These are phyloP conservation scores for Luzula sylvatica DNA, from an alignment of 176 grass and related monocot species.

Conservation along the genomic window DNA sequence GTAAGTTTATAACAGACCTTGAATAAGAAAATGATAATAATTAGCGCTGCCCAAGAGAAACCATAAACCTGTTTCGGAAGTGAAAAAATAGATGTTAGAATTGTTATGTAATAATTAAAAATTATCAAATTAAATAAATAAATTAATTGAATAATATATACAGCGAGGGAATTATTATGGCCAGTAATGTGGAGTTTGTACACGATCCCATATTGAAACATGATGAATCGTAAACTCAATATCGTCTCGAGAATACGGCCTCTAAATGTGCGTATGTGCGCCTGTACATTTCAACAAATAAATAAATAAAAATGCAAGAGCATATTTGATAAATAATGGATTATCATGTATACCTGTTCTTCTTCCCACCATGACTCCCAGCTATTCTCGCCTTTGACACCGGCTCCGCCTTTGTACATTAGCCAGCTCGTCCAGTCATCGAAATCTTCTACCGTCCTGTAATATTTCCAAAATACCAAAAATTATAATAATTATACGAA, in stretches of 20 bases:
- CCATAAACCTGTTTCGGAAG: slow-evolving; percentile 72
- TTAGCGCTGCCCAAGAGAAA: slow-evolving; percentile 81
- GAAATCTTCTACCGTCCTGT: slow-evolving; percentile 88
- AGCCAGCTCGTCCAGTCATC: slow-evolving; percentile 95
- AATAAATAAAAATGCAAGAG: slow-evolving; percentile 4
- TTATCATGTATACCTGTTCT: slow-evolving; percentile 65
- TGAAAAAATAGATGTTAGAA: slow-evolving; percentile 26
- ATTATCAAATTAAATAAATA: neutral
- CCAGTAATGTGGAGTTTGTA: slow-evolving; percentile 69
- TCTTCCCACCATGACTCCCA: slow-evolving; percentile 99
- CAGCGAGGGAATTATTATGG: slow-evolving; percentile 64
- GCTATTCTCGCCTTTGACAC: slow-evolving; percentile 82
- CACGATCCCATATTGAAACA: slow-evolving; percentile 94
- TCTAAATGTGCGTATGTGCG: slow-evolving; percentile 66
- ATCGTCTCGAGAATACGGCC: slow-evolving; percentile 87
- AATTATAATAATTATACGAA: neutral
- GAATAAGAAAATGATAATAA: slow-evolving; percentile 65
- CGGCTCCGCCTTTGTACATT: slow-evolving; percentile 94
- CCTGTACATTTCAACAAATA: slow-evolving; percentile 28
- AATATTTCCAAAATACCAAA: slow-evolving; percentile 2
- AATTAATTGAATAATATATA: slow-evolving; percentile 20
- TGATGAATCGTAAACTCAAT: slow-evolving; percentile 70
- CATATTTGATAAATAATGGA: slow-evolving; percentile 6
- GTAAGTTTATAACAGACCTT: slow-evolving; percentile 45
- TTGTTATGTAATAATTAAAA: slow-evolving; percentile 4